A percentile compares a stretch with the other conserved stretches of the same genome.
Conservation (phyloP, 2,329 filamentous ascomycete species). For the Alternaria triticina region DNA sequence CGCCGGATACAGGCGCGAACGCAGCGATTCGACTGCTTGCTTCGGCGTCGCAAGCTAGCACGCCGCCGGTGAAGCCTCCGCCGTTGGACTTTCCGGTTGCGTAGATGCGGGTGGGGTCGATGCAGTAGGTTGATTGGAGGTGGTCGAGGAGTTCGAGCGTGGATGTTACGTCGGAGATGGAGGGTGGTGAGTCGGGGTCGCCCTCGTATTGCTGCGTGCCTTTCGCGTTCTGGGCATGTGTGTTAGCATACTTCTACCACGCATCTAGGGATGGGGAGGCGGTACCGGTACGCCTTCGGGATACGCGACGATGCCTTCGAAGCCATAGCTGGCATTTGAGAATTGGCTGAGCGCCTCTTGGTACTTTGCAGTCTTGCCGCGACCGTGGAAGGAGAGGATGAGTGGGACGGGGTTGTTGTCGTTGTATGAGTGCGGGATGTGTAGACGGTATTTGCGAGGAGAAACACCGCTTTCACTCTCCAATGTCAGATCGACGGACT, state of each 20-base stretch:
- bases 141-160: slow-evolving; percentile 52
- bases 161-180: slow-evolving; percentile 55
- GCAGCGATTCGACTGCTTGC: slow-evolving; percentile 55
- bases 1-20: slow-evolving; percentile 58
- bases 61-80: slow-evolving; percentile 57
- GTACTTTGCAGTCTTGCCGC: slow-evolving; percentile 43
- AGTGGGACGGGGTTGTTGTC: slow-evolving; percentile 47
- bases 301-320: slow-evolving; percentile 55
- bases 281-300: slow-evolving; percentile 49
- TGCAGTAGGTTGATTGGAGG: slow-evolving; percentile 52
- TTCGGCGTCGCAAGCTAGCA: slow-evolving; percentile 55
- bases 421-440: slow-evolving; percentile 51
- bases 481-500: slow-evolving; percentile 35
- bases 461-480: slow-evolving; percentile 35
- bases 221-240: slow-evolving; percentile 8
- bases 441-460: slow-evolving; percentile 46
- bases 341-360: slow-evolving; percentile 55
- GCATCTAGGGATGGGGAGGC: not conserved
- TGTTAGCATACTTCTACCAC: not conserved
- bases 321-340: slow-evolving; percentile 53
- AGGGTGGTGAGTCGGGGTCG: slow-evolving; percentile 47
- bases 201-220: slow-evolving; percentile 50
- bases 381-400: slow-evolving; percentile 59
- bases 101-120: slow-evolving; percentile 55
- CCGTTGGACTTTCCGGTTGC: slow-evolving; percentile 62